phyloP scores from a whole-genome alignment of 2,329 filamentous ascomycete genomes.

The Fusarium denticulatum region DNA sequence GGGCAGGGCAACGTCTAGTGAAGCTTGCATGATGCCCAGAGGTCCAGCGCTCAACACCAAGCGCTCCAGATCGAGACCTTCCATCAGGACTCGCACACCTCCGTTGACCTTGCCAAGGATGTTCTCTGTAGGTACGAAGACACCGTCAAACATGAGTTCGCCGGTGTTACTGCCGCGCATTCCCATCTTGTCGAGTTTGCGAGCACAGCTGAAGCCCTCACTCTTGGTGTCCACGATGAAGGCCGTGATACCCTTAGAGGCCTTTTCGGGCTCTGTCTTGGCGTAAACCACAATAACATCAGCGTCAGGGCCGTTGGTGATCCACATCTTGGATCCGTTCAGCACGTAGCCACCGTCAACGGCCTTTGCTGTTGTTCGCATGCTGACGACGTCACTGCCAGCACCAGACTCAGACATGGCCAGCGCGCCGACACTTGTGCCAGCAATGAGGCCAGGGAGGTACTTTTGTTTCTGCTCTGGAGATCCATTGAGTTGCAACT shows the following conservation, averaged over 20 bases:
- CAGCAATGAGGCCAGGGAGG: constrained; percentile 82
- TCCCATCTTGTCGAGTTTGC: constrained; percentile 96
- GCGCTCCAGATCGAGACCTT: constrained; percentile 92
- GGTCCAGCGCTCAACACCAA: constrained; percentile 92
- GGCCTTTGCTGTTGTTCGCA: constrained; percentile 85
- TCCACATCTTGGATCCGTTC: constrained; percentile 98
- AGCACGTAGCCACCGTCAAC: constrained; percentile 87
- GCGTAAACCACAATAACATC: constrained; percentile 95
- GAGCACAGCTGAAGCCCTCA: constrained; percentile 83
- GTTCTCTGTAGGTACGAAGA: constrained; percentile 87
- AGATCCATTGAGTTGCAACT: constrained; percentile 89
- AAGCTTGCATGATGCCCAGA: constrained; percentile 92
- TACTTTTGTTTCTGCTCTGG: constrained; percentile 81
- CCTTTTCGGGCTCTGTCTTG: constrained; percentile 84
- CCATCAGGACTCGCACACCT: constrained; percentile 93
- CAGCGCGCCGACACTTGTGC: constrained; percentile 83
- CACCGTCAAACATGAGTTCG: constrained; percentile 88
- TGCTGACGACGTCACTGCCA: constrained; percentile 93
- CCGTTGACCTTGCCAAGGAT: constrained; percentile 82
- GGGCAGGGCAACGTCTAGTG: constrained; percentile 85
- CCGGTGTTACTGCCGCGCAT: constrained; percentile 98
- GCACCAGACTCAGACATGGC: constrained; percentile 95
- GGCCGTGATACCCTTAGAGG: constrained; percentile 91
- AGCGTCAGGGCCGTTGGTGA: constrained; percentile 97
- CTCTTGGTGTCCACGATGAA: constrained; percentile 82